These are phyloP conservation scores for Termitomyces sp. DNA, from an alignment of 768 basidiomycete species.

Conservation along the genomic window DNA sequence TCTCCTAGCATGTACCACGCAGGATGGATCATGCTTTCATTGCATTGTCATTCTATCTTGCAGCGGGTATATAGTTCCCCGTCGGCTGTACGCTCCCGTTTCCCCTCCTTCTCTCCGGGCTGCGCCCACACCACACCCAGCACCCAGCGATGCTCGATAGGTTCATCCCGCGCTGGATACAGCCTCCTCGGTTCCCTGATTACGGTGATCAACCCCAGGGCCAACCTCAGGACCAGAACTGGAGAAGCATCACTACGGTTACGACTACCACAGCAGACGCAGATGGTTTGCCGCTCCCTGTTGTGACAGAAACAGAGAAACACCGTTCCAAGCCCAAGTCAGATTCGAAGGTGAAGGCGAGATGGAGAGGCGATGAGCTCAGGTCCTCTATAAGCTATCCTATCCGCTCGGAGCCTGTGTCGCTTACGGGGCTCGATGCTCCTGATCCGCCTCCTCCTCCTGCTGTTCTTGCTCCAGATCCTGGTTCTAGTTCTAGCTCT, in stretches of 20 bases:
- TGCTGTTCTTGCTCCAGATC: slow-evolving; percentile 8
- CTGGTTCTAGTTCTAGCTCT: background rate
- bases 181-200: background rate
- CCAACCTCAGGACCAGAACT: background rate
- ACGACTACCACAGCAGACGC: slow-evolving; percentile 17
- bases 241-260: background rate
- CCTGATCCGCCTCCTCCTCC: slow-evolving; percentile 12
- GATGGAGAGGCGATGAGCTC: slow-evolving; percentile 15
- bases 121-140: background rate
- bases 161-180: slow-evolving; percentile 24
- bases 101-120: background rate
- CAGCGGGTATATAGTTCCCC: background rate
- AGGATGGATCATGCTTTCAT: background rate
- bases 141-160: slow-evolving; percentile 18
- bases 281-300: slow-evolving; percentile 23
- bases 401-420: slow-evolving; percentile 28
- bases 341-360: slow-evolving; percentile 2
- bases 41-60: background rate
- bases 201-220: background rate
- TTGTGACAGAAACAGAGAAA: slow-evolving; percentile 19
- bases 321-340: background rate
- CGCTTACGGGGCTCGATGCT: slow-evolving; percentile 29
- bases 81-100: background rate
- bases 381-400: slow-evolving; percentile 30
- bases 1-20: no score